Evolutionary conservation across 2,329 filamentous ascomycete genomes (phyloP).

Genomic region (Fusarium avenaceum): DNA sequence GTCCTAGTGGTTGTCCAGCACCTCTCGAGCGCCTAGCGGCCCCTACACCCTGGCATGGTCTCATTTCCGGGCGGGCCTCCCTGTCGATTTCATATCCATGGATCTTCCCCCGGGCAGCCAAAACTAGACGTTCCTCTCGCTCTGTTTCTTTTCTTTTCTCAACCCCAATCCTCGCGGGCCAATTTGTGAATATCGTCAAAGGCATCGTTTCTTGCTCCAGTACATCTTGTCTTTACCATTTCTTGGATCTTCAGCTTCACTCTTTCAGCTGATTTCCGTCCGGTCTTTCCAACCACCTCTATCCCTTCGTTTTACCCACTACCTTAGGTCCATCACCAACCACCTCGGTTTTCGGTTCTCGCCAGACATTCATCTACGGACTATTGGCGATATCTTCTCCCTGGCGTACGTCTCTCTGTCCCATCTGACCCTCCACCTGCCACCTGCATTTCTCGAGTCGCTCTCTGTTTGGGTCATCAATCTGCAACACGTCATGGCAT

Average conservation of each 20-base stretch:
- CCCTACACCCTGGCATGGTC: conserved; percentile 36
- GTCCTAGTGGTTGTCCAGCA: conserved; percentile 33
- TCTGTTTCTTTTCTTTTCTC: conserved; percentile 39
- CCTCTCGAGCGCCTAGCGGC: conserved; percentile 38
- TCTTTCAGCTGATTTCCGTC: conserved; percentile 59
- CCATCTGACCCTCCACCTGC: conserved; percentile 42
- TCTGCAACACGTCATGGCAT: conserved; percentile 43
- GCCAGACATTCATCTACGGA: conserved; percentile 43
- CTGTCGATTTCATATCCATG: conserved; percentile 35
- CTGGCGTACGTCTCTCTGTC: conserved; percentile 46
- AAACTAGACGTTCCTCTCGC: conserved; percentile 35
- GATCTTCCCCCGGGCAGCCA: conserved; percentile 31
- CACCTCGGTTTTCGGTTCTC: conserved; percentile 40
- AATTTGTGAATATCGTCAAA: conserved; percentile 46
- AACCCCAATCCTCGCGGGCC: conserved; percentile 48
- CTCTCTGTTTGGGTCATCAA: conserved; percentile 30
- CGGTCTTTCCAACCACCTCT: conserved; percentile 52
- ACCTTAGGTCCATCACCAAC: conserved; percentile 38
- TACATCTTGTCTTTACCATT: conserved; percentile 45
- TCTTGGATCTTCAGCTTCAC: conserved; percentile 58
- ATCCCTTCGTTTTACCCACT: conserved; percentile 42
- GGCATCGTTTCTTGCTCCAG: conserved; percentile 45
- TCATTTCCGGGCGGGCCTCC: conserved; percentile 45
- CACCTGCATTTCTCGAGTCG: conserved; percentile 32
- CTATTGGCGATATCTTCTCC: conserved; percentile 51